Conservation (phyloP, 2,329 filamentous ascomycete genomes). For the Paecilomyces sp. region DNA sequence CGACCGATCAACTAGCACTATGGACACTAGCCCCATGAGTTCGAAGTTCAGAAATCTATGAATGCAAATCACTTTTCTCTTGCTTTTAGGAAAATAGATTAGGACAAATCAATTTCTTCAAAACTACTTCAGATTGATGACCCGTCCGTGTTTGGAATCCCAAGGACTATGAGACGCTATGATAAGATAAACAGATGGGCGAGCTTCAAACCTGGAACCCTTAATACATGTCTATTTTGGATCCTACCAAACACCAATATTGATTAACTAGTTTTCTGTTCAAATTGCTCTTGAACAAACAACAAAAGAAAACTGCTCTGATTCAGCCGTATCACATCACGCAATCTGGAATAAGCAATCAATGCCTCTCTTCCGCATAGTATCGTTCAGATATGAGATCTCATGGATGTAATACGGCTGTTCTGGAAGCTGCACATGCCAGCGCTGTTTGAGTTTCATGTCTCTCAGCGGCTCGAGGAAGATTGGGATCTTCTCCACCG, state of each 20-base stretch:
- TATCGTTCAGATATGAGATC: constrained; percentile 18
- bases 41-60: too few species aligned
- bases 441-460: constrained; percentile 14
- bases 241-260: neutral
- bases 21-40: too few species aligned
- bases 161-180: neutral
- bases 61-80: too few species aligned
- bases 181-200: neutral
- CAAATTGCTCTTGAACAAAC: neutral
- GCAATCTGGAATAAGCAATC: constrained; percentile 20
- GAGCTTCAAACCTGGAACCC: neutral
- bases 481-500: constrained; percentile 25
- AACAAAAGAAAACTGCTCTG: neutral
- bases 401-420: constrained; percentile 28
- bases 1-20: too few species aligned
- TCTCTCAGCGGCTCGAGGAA: constrained; percentile 29
- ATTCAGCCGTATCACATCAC: neutral
- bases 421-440: constrained; percentile 24
- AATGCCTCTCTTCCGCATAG: constrained; percentile 24
- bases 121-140: neutral
- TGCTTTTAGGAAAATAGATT: too few species aligned
- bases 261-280: neutral
- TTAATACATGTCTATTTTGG: neutral
- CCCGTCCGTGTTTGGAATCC: neutral
- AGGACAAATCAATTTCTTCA: too few species aligned